phyloP scores from a whole-genome alignment of 345 rosid genomes.

The Moricandia moricandioides region DNA sequence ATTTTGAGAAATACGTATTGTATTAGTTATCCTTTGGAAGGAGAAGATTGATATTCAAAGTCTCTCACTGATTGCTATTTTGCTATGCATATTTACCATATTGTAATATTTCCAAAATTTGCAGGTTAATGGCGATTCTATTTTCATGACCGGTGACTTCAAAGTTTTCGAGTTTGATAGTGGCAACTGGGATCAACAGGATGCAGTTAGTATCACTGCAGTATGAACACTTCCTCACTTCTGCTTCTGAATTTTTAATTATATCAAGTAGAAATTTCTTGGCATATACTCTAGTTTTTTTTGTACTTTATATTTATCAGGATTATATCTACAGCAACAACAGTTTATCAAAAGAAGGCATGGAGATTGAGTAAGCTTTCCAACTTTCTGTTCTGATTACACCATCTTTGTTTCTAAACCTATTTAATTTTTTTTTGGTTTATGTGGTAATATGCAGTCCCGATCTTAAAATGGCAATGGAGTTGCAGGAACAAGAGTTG shows the following conservation, averaged over 20 bases:
- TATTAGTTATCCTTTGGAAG: neutral
- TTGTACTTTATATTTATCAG: conserved; percentile 37
- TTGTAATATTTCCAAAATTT: conserved; percentile 7
- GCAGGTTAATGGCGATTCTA: conserved; percentile 81
- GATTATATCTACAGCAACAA: conserved; percentile 61
- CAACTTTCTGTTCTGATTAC: conserved; percentile 15
- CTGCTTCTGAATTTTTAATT: neutral
- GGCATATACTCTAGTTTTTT: conserved; percentile 1
- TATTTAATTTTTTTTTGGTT: neutral
- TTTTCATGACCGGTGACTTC: conserved; percentile 71
- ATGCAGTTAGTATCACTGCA: conserved; percentile 58
- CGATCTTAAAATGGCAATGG: neutral
- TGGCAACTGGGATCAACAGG: conserved; percentile 62
- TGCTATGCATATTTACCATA: neutral
- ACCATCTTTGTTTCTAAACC: neutral
- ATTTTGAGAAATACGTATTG: neutral
- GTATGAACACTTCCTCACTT: conserved; percentile 37
- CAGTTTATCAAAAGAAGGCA: conserved; percentile 47
- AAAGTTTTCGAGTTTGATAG: conserved; percentile 60
- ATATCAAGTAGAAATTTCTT: neutral
- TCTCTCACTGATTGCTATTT: neutral
- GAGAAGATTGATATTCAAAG: conserved; percentile 2
- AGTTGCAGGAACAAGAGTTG: neutral
- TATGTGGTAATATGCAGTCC: neutral
- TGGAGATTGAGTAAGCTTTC: conserved; percentile 55